Percentiles rank a stretch among this genome's conserved stretches.
phyloP scores from a whole-genome alignment of 108 stramenopile species.

The Asterionellopsis glacialis region DNA sequence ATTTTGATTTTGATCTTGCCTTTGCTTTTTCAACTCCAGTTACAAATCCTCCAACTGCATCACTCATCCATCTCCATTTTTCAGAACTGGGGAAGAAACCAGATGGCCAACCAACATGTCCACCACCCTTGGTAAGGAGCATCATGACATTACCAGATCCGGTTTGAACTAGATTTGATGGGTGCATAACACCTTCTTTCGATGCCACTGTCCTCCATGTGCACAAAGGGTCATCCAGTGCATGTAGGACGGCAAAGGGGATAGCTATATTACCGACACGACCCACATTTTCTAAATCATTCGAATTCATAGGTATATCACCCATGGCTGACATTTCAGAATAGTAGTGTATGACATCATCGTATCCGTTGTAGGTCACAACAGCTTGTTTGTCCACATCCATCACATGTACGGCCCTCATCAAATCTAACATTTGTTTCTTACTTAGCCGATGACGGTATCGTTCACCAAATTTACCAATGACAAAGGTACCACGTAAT shows the following conservation, averaged over 20 bases:
- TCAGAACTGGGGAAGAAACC: constrained; percentile 40
- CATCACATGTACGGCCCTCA: constrained; percentile 61
- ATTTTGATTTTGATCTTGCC: too few relatives aligned
- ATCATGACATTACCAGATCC: constrained; percentile 67
- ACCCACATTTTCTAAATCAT: constrained; percentile 15
- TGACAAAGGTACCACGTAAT: constrained; percentile 51
- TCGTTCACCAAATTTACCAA: constrained; percentile 67
- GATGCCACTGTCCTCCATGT: constrained; percentile 59
- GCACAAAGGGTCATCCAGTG: constrained; percentile 74
- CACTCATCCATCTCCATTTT: constrained; percentile 80
- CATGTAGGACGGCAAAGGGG: constrained; percentile 68
- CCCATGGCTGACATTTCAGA: constrained; percentile 78
- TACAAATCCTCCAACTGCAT: constrained; percentile 51
- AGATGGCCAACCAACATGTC: constrained; percentile 83
- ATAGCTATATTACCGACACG: constrained; percentile 59
- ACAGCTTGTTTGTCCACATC: constrained; percentile 69
- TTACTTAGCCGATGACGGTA: constrained; percentile 45
- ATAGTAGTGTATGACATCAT: constrained; percentile 69
- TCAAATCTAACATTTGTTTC: constrained; percentile 45
- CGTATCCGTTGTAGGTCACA: constrained; percentile 74
- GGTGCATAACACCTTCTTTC: constrained; percentile 51
- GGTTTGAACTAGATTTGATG: constrained; percentile 42
- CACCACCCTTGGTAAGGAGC: constrained; percentile 71
- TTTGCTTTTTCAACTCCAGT: constrained; percentile 39
- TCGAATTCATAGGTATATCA: constrained; percentile 44